These are phyloP conservation scores for Guadua angustifolia DNA, from an alignment of 176 grass and related monocot species.

Conservation along the genomic window DNA sequence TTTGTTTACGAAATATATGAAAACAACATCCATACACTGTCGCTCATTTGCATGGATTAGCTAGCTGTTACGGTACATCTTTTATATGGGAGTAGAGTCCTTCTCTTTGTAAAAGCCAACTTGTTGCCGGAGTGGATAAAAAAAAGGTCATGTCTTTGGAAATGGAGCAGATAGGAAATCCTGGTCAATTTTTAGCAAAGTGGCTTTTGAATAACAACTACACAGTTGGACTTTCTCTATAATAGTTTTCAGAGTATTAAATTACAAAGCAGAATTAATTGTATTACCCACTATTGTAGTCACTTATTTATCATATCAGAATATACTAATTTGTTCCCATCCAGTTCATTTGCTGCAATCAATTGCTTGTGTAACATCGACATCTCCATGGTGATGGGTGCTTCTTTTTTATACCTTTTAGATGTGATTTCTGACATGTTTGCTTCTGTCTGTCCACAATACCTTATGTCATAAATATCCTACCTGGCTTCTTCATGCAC, in stretches of 20 bases:
- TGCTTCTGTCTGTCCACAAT: conserved; percentile 19
- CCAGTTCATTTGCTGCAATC: background rate
- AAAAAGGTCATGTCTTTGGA: background rate
- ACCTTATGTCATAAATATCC: background rate
- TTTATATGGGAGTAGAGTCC: background rate
- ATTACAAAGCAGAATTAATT: background rate
- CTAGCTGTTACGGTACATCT: background rate
- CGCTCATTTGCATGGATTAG: background rate
- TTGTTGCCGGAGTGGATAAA: conserved; percentile 17
- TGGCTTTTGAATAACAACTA: conserved; percentile 3
- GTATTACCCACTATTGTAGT: background rate
- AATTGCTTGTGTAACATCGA: background rate
- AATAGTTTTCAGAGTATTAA: background rate
- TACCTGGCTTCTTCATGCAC: background rate
- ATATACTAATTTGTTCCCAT: background rate
- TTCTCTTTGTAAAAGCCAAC: background rate
- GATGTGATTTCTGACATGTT: background rate
- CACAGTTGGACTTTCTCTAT: background rate
- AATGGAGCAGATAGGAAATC: background rate
- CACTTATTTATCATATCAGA: background rate
- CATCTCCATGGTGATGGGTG: background rate
- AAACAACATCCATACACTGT: background rate
- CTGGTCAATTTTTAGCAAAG: background rate
- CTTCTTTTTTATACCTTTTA: conserved; percentile 15
- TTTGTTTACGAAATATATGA: background rate